Conservation (phyloP, 169 alveolate species). For the Cryptosporidium viatorum region DNA sequence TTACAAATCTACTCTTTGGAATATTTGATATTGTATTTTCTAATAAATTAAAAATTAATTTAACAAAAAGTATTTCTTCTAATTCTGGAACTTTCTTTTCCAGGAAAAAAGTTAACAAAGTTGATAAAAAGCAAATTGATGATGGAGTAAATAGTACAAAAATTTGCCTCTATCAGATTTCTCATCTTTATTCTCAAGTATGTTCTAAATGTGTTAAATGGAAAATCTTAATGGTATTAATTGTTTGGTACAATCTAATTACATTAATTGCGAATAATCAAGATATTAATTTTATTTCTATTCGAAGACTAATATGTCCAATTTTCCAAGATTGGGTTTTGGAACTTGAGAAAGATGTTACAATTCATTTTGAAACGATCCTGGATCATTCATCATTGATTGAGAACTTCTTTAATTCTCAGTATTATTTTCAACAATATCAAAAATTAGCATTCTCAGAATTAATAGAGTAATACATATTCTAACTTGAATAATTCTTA, state of each 20-base stretch:
- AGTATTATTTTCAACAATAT: neutral
- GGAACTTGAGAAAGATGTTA: neutral
- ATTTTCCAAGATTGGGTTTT: slow-evolving; percentile 22
- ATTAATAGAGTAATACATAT: neutral
- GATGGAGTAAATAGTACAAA: neutral
- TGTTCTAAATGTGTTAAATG: slow-evolving; percentile 25
- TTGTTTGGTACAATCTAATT: slow-evolving; percentile 47
- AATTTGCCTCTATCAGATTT: neutral
- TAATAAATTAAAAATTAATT: neutral
- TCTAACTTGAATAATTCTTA: neutral
- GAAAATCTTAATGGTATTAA: slow-evolving; percentile 8
- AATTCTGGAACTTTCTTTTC: neutral
- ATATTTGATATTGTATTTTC: slow-evolving; percentile 23
- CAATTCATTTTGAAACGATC: neutral
- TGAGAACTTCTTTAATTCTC: neutral
- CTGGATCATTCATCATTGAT: slow-evolving; percentile 10
- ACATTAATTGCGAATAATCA: neutral
- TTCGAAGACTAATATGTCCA: slow-evolving; percentile 31
- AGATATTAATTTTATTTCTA: neutral
- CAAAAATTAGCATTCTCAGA: neutral
- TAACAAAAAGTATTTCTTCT: neutral
- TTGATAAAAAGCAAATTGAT: neutral
- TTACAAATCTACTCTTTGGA: neutral
- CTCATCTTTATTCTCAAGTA: neutral
- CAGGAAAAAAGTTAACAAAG: neutral